Conservation (phyloP, 1,284 basidiomycete species). For the Tilletia setariae region DNA sequence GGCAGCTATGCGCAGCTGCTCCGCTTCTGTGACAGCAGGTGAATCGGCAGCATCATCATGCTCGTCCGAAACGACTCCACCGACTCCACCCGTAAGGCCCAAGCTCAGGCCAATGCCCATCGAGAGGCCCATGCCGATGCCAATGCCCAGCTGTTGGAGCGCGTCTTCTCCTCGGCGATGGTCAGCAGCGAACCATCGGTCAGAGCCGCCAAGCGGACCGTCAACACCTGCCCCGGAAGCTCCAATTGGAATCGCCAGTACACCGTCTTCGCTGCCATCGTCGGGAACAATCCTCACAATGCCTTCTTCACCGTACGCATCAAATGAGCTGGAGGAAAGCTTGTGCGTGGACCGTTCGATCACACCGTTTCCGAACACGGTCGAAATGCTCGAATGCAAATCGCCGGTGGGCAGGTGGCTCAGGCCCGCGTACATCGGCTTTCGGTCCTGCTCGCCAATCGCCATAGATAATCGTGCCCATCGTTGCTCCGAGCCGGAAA, state of each 20-base stretch:
- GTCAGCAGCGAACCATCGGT: background rate
- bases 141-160: background rate
- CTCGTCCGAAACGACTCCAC: background rate
- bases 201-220: background rate
- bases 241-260: background rate
- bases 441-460: background rate
- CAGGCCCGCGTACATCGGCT: background rate
- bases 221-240: background rate
- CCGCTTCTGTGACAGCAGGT: constrained; percentile 1
- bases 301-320: background rate
- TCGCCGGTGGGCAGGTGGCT: background rate
- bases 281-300: too few species aligned
- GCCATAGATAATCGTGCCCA: background rate
- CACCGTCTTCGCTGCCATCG: background rate
- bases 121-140: background rate
- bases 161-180: background rate
- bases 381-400: background rate
- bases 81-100: background rate
- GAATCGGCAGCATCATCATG: background rate
- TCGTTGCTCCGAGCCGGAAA: background rate
- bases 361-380: background rate
- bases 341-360: background rate
- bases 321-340: background rate
- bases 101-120: background rate
- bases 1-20: background rate